Evolutionary conservation across 148 eudicot species (phyloP).

Genomic region (Limonium bicolor): DNA sequence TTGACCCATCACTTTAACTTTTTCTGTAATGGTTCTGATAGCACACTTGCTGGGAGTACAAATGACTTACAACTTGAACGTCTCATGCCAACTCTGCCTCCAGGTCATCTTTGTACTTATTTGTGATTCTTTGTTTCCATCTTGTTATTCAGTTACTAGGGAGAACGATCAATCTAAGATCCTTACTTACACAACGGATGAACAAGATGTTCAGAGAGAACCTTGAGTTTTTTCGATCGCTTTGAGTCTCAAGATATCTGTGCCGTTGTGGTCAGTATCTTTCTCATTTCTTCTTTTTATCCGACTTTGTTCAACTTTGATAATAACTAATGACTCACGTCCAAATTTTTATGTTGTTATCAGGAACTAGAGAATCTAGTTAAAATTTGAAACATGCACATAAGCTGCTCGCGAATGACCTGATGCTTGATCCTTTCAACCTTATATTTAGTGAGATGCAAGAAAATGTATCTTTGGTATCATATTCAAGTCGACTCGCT

Average conservation of each 20-base stretch:
- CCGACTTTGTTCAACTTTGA: neutral
- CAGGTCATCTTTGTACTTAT: neutral
- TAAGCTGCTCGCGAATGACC: conserved; percentile 57
- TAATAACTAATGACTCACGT: neutral
- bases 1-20: no score
- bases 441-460: conserved; percentile 90
- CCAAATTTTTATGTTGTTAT: conserved; percentile 8
- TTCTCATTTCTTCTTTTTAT: neutral
- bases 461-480: conserved; percentile 88
- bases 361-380: conserved; percentile 94
- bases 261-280: conserved; percentile 62
- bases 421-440: conserved; percentile 62
- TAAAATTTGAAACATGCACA: conserved; percentile 69
- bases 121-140: neutral
- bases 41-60: no score
- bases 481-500: conserved; percentile 97
- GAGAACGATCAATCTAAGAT: conserved; percentile 77
- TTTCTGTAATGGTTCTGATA: no score
- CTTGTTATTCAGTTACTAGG: conserved; percentile 76
- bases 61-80: no score
- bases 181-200: conserved; percentile 80
- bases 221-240: conserved; percentile 80
- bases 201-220: conserved; percentile 89
- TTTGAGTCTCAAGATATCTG: conserved; percentile 97
- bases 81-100: no score